Percentiles rank a stretch among this genome's conserved stretches.
These are phyloP conservation scores for Aureobasidium sp. DNA, from an alignment of 2,329 filamentous ascomycete genomes.

Conservation along the genomic window DNA sequence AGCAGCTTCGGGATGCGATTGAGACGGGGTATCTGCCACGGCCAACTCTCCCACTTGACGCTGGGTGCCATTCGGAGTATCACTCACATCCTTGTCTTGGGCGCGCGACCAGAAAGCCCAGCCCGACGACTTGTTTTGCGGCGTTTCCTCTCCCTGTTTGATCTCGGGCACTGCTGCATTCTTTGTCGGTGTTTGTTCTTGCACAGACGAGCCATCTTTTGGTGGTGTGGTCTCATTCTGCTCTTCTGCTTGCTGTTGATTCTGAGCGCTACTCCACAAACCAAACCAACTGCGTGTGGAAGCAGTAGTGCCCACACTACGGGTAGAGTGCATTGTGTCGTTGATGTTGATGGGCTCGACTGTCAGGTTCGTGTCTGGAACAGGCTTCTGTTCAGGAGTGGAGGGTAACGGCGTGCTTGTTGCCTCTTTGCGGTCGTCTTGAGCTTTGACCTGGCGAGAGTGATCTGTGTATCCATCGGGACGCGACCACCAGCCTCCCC, in stretches of 20 bases:
- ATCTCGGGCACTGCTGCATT: neutral
- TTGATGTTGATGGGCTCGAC: conserved; percentile 7
- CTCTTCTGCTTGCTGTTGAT: conserved; percentile 29
- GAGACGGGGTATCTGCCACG: conserved; percentile 45
- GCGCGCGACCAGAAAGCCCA: conserved; percentile 79
- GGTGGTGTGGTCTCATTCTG: conserved; percentile 11
- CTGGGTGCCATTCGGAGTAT: conserved; percentile 49
- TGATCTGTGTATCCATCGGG: conserved; percentile 39
- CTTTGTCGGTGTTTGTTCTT: conserved; percentile 14
- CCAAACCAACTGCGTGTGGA: conserved; percentile 42
- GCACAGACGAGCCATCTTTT: conserved; percentile 10
- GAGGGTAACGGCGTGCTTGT: conserved; percentile 37
- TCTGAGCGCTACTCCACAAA: conserved; percentile 43
- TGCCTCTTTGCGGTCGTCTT: conserved; percentile 29
- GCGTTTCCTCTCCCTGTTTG: conserved; percentile 15
- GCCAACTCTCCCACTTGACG: conserved; percentile 48
- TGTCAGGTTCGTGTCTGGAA: neutral
- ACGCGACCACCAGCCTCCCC: conserved; percentile 46
- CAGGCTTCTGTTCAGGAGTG: conserved; percentile 22
- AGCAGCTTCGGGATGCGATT: conserved; percentile 44
- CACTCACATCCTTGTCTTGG: conserved; percentile 35
- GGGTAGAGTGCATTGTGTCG: neutral
- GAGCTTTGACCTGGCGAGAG: conserved; percentile 32
- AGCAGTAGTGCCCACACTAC: conserved; percentile 4
- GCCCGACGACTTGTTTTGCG: conserved; percentile 47